phyloP scores from a whole-genome alignment of 2,329 filamentous ascomycete genomes.

The Diaporthe capsici region DNA sequence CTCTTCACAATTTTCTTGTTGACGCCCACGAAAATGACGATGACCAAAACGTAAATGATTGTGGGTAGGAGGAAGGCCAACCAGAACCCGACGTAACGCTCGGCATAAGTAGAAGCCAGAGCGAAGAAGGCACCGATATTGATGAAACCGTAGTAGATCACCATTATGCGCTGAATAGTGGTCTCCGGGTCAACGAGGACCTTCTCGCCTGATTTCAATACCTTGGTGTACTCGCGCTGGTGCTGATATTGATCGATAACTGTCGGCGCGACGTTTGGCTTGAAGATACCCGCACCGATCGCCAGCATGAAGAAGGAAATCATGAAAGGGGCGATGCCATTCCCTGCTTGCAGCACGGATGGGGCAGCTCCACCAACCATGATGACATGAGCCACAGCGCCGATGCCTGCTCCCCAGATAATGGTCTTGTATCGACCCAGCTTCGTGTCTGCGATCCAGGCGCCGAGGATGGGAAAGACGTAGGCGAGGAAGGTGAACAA shows the following conservation, averaged over 20 bases:
- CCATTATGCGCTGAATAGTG: slow-evolving; percentile 60
- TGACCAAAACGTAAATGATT: slow-evolving; percentile 71
- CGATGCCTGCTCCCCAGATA: slow-evolving; percentile 65
- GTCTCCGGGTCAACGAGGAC: slow-evolving; percentile 62
- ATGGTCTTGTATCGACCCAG: slow-evolving; percentile 78
- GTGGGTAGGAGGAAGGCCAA: slow-evolving; percentile 69
- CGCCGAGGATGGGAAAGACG: slow-evolving; percentile 64
- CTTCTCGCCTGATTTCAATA: slow-evolving; percentile 58
- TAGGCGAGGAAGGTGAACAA: slow-evolving; percentile 65
- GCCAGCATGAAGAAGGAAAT: slow-evolving; percentile 76
- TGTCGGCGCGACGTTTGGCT: slow-evolving; percentile 67
- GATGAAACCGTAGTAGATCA: slow-evolving; percentile 74
- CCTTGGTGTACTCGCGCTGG: slow-evolving; percentile 57
- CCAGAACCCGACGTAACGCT: slow-evolving; percentile 84
- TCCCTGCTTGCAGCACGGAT: slow-evolving; percentile 63
- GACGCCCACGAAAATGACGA: slow-evolving; percentile 68
- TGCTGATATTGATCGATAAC: slow-evolving; percentile 60
- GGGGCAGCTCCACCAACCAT: slow-evolving; percentile 76
- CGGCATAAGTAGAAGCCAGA: slow-evolving; percentile 78
- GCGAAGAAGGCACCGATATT: slow-evolving; percentile 75
- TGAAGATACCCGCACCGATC: slow-evolving; percentile 79
- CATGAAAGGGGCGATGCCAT: slow-evolving; percentile 71
- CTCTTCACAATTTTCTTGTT: slow-evolving; percentile 69
- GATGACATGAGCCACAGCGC: slow-evolving; percentile 75
- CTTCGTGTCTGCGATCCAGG: slow-evolving; percentile 74